Evolutionary conservation across 2,329 filamentous ascomycete species (phyloP).

Genomic region (Alternaria gansuensis): DNA sequence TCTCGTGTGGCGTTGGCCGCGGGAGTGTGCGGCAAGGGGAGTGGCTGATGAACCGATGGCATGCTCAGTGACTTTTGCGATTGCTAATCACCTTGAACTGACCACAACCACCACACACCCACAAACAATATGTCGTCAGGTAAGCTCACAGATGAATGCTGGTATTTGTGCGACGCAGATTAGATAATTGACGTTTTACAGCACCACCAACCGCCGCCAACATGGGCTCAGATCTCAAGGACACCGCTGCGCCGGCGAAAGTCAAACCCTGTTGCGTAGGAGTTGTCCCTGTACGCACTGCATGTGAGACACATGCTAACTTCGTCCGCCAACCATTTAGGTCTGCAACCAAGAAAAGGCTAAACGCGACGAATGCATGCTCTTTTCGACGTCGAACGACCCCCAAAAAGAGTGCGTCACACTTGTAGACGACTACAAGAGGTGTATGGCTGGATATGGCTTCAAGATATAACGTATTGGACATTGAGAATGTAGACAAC

Average conservation of each 20-base stretch:
- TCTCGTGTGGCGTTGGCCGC: slow-evolving; percentile 22
- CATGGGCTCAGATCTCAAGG: slow-evolving; percentile 58
- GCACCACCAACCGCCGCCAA: slow-evolving; percentile 53
- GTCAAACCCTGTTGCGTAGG: slow-evolving; percentile 46
- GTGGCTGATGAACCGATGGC: slow-evolving; percentile 26
- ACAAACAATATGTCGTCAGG: slow-evolving; percentile 46
- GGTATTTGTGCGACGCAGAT: neutral
- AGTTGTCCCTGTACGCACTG: neutral
- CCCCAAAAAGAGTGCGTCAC: slow-evolving; percentile 84
- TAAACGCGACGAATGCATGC: slow-evolving; percentile 96
- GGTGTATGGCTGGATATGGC: slow-evolving; percentile 91
- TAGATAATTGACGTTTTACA: slow-evolving; percentile 24
- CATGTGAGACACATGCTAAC: neutral
- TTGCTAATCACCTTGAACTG: slow-evolving; percentile 40
- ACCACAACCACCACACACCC: slow-evolving; percentile 29
- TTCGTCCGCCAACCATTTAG: neutral
- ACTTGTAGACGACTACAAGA: slow-evolving; percentile 84
- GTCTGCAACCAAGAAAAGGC: slow-evolving; percentile 95
- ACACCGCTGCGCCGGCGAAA: slow-evolving; percentile 53
- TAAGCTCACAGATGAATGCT: slow-evolving; percentile 30
- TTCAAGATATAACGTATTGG: slow-evolving; percentile 67
- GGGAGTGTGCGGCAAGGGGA: slow-evolving; percentile 37
- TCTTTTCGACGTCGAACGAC: slow-evolving; percentile 87
- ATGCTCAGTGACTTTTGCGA: slow-evolving; percentile 30
- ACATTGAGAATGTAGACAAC: slow-evolving; percentile 37